Evolutionary conservation across 2,329 filamentous ascomycete genomes (phyloP).

Genomic region (Penicillium occitanis): DNA sequence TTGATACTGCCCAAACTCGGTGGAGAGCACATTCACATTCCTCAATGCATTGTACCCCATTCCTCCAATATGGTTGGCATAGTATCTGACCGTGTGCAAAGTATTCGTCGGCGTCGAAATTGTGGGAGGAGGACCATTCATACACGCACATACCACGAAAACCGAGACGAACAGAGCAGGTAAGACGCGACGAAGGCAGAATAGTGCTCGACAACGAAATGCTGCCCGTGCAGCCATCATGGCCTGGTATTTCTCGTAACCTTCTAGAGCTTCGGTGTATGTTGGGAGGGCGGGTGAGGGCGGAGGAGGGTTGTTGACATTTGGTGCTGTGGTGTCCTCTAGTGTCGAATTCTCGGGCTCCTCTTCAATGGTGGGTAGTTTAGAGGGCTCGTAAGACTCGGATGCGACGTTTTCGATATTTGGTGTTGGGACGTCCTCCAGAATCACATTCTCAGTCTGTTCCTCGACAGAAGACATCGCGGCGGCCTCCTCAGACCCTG

Average conservation of each 20-base stretch:
- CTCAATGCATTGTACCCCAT: not conserved
- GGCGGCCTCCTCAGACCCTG: not conserved
- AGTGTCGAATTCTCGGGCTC: not conserved
- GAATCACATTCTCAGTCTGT: not conserved
- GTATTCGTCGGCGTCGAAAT: slow-evolving; percentile 6
- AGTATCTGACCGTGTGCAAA: not conserved
- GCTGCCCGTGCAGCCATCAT: not conserved
- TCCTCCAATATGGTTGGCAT: not conserved
- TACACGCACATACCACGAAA: not conserved
- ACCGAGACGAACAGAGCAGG: not conserved
- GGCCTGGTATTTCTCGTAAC: not conserved
- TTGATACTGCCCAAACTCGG: not conserved
- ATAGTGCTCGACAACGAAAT: not conserved
- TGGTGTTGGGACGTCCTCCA: not conserved
- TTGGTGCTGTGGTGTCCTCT: not conserved
- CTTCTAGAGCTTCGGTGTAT: not conserved
- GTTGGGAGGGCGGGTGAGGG: not conserved
- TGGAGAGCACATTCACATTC: not conserved
- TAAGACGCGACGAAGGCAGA: not conserved
- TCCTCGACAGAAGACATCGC: not conserved
- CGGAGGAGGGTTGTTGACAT: not conserved
- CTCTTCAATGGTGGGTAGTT: not conserved
- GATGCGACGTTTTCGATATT: not conserved
- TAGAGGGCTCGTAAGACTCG: not conserved
- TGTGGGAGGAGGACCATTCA: not conserved